Evolutionary conservation across 768 basidiomycete species (phyloP), one percentile per base, ranked within the genome.

Genomic region (Rhodosporidiobolus odoratus): DNA sequence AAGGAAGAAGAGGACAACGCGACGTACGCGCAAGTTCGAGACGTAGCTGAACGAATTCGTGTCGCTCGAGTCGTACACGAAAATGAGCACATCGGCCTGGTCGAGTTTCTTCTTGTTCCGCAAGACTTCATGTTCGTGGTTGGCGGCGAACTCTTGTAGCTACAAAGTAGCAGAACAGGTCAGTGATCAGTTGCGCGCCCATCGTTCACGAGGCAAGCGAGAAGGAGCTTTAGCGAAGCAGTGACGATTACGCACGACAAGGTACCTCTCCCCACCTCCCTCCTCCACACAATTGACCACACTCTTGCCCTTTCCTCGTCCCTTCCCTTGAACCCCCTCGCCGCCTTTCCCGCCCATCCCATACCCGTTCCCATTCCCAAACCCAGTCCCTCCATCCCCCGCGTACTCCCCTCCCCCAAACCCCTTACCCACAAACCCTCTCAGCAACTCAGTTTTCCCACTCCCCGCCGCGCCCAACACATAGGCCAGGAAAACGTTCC

Each of bases 11-110:
- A 32, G 61, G n/a, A 27, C 41, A 52, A 12, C 43, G 12, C 21
- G 47, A 37, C 86, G 66, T 78, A 95, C 93, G 79, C 95, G 86
- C 76, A 97, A 82, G 81, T 95, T 96, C 76, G 92, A 94, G 79
- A 99, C 92, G 81, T 98, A 96, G 57, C 92, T 94, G 79, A 99
- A 99, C 16, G 92, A 96, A 81, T 99, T 98, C 48, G 95, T 97
- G 79, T 99, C 95, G 78, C 91, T 93, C 57, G 94, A 97, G 80
- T 99, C 95, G 77, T 97, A 88, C 40, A 97, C 92, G 78, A 95
- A 97, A 72, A 94, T 85, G 70, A 97, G 90, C 50, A 97, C 91
- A 80, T 99, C 95, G 27, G 91, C 91, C 54, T 90, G 81, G 78
- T 96, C 94, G 40, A 88, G 87, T 82, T 93, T 96, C 82, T 92